Evolutionary conservation across 1,139 yeast species (phyloP).

Genomic region (Nakaseomyces bracarensis): DNA sequence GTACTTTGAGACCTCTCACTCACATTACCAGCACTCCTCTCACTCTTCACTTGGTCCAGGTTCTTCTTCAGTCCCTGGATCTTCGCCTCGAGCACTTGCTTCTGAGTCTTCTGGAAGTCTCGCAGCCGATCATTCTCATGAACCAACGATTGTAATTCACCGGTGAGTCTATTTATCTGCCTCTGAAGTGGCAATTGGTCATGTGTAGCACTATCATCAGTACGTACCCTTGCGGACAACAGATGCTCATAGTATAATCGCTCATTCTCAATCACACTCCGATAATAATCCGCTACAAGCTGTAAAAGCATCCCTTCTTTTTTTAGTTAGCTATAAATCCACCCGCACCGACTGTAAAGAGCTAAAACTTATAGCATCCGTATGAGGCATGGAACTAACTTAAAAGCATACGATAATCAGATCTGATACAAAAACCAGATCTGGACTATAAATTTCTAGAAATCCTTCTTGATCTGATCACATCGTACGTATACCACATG

Average conservation of each 20-base stretch:
- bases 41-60: neutral
- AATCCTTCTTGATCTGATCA: too few species aligned
- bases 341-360: too few species aligned
- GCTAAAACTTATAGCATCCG: too few species aligned
- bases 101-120: conserved; percentile 6
- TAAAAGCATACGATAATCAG: too few species aligned
- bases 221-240: too few species aligned
- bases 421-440: too few species aligned
- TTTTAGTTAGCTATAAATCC: too few species aligned
- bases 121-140: conserved; percentile 6
- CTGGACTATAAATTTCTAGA: too few species aligned
- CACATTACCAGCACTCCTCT: neutral
- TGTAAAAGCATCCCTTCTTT: conserved; percentile 2
- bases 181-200: conserved; percentile 4
- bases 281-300: conserved; percentile 4
- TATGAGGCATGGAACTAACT: too few species aligned
- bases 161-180: conserved; percentile 4
- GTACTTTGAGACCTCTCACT: neutral
- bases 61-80: conserved; percentile 4
- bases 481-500: too few species aligned
- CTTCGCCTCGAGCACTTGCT: conserved; percentile 3
- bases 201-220: too few species aligned
- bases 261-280: conserved; percentile 5
- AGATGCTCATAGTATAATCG: conserved; percentile 5
- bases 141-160: conserved; percentile 4